phyloP scores from a whole-genome alignment of 1,284 basidiomycete genomes.

The Tilletiopsis washingtonensis region DNA sequence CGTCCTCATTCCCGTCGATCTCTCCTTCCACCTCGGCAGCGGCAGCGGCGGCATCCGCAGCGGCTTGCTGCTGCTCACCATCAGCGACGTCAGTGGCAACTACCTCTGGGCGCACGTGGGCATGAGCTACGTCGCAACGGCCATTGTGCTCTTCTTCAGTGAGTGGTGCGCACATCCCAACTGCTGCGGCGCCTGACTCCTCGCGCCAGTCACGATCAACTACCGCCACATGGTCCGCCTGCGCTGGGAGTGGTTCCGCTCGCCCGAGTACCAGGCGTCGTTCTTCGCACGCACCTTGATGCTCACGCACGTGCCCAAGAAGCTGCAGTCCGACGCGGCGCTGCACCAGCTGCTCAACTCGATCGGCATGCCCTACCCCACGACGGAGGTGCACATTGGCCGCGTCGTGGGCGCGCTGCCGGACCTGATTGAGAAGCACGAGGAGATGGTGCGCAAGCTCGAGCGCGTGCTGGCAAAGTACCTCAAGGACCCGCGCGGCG shows the following conservation, averaged over 20 bases:
- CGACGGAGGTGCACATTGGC: constrained; percentile 73
- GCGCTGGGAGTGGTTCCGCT: constrained; percentile 40
- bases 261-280: constrained; percentile 36
- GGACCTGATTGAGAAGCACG: constrained; percentile 73
- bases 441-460: constrained; percentile 72
- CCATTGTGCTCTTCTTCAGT: constrained; percentile 30
- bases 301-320: constrained; percentile 61
- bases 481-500: constrained; percentile 63
- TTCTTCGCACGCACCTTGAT: constrained; percentile 59
- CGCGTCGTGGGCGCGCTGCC: constrained; percentile 66
- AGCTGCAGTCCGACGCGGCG: constrained; percentile 58
- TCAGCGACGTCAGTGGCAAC: constrained; percentile 33
- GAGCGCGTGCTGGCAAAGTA: constrained; percentile 76
- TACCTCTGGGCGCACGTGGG: constrained; percentile 44
- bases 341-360: constrained; percentile 59
- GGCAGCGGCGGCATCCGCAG: constrained; percentile 8
- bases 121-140: constrained; percentile 40
- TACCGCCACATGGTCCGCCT: constrained; percentile 39
- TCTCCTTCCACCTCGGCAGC: constrained; percentile 27
- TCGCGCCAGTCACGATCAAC: constrained; percentile 9
- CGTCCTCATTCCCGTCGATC: constrained; percentile 72
- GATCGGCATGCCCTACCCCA: constrained; percentile 63
- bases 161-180: constrained; percentile 5
- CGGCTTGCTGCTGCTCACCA: constrained; percentile 30
- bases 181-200: constrained; percentile 68